These are phyloP conservation scores for Diaporthe vaccinii DNA, from an alignment of 2,329 filamentous ascomycete genomes.

Conservation along the genomic window DNA sequence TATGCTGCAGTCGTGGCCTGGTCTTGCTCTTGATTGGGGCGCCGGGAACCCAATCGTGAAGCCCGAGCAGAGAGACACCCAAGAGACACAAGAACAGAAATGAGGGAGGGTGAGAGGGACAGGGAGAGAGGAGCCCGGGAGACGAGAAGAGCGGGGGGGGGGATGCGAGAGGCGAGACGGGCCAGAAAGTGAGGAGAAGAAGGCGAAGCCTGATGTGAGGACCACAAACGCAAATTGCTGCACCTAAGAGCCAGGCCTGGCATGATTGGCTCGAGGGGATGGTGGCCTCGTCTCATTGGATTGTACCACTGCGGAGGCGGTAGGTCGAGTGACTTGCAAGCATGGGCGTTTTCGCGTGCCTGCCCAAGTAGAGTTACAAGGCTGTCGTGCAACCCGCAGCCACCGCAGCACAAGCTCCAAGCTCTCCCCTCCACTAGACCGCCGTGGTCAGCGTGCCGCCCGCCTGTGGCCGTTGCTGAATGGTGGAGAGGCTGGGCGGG, in stretches of 20 bases:
- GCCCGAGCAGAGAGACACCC: conserved; percentile 1
- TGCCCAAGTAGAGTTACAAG: neutral
- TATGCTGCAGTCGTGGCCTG: conserved; percentile 19
- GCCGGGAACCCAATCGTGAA: conserved; percentile 8
- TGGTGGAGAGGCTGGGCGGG: conserved; percentile 23
- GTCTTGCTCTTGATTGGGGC: conserved; percentile 24
- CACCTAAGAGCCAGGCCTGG: neutral
- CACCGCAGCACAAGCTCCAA: conserved; percentile 30
- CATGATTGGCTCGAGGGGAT: conserved; percentile 6
- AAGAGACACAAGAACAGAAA: neutral
- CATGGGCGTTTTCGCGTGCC: no score
- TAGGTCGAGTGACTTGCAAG: neutral
- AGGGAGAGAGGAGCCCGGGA: neutral
- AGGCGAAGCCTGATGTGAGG: conserved; percentile 19
- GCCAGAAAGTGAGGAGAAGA: neutral
- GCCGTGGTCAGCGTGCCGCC: conserved; percentile 23
- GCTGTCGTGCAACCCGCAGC: conserved; percentile 25
- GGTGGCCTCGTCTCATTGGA: conserved; percentile 30
- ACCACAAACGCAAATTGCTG: conserved; percentile 20
- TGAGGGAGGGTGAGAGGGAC: neutral
- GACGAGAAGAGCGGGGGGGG: neutral
- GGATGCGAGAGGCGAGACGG: neutral
- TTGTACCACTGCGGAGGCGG: neutral
- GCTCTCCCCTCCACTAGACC: conserved; percentile 20
- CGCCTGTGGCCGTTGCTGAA: conserved; percentile 19